Percentiles rank a stretch among this genome's conserved stretches.
These are phyloP conservation scores for Diaporthe caulivora DNA, from an alignment of 2,329 filamentous ascomycete species.

Conservation along the genomic window DNA sequence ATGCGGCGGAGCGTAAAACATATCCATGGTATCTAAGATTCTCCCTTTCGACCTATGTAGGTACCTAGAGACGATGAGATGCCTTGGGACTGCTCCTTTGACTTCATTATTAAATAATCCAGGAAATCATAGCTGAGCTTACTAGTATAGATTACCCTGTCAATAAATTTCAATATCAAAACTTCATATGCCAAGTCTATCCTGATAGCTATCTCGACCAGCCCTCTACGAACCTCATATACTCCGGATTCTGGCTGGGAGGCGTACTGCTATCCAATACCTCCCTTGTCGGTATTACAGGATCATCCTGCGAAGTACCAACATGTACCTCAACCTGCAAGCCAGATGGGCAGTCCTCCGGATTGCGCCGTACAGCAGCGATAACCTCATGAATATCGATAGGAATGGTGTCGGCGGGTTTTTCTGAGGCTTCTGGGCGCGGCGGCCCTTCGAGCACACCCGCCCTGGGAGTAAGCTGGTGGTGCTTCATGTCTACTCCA, in stretches of 20 bases:
- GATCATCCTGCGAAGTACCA: slow-evolving; percentile 6
- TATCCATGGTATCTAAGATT: no score
- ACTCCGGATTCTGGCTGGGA: slow-evolving; percentile 14
- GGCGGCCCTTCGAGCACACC: neutral
- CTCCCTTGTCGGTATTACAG: slow-evolving; percentile 1
- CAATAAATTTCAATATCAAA: neutral
- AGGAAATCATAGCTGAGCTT: neutral
- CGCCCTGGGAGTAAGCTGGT: slow-evolving; percentile 13
- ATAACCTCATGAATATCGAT: slow-evolving; percentile 15
- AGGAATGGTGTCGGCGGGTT: neutral
- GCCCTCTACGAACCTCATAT: slow-evolving; percentile 16
- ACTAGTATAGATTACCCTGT: no score
- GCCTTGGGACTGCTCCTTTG: neutral
- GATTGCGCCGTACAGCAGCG: neutral
- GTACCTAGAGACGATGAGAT: neutral
- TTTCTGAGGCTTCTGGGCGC: neutral
- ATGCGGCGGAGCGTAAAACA: no score
- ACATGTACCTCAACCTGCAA: slow-evolving; percentile 15
- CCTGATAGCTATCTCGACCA: neutral
- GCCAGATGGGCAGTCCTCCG: slow-evolving; percentile 8
- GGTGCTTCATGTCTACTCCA: slow-evolving; percentile 17
- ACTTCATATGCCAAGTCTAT: neutral
- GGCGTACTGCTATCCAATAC: slow-evolving; percentile 15
- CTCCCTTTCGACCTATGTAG: no score
- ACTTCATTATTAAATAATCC: neutral